Evolutionary conservation across 2,329 filamentous ascomycete genomes (phyloP).

Genomic region (Diplodia intermedia): DNA sequence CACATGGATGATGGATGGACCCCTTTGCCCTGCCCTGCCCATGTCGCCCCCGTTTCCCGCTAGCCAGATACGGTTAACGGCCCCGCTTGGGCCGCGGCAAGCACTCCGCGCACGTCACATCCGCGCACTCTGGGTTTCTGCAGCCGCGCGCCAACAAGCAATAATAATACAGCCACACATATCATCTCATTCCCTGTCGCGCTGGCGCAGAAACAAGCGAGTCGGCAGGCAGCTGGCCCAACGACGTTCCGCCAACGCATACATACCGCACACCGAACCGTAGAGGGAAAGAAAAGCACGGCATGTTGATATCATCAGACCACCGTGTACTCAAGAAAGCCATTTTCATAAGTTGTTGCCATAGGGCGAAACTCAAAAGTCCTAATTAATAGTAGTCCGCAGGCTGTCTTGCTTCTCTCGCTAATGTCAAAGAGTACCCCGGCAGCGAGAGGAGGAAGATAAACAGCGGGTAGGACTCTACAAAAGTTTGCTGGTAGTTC

Average conservation of each 20-base stretch:
- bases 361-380: slow-evolving; percentile 27
- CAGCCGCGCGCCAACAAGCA: too few relatives aligned
- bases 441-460: slow-evolving; percentile 6
- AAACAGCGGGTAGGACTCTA: slow-evolving; percentile 17
- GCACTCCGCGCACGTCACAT: too few relatives aligned
- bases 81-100: too few relatives aligned
- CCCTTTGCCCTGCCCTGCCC: too few relatives aligned
- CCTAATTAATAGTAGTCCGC: slow-evolving; percentile 29
- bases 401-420: slow-evolving; percentile 4
- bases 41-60: too few relatives aligned
- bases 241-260: slow-evolving; percentile 15
- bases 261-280: neutral
- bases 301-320: neutral
- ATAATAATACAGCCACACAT: too few relatives aligned
- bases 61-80: too few relatives aligned
- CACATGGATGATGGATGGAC: too few relatives aligned
- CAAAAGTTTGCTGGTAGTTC: slow-evolving; percentile 19
- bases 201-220: neutral
- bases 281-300: neutral
- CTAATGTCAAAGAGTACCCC: slow-evolving; percentile 11
- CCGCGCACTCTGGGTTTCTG: too few relatives aligned
- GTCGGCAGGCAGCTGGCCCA: too few relatives aligned
- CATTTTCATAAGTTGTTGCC: slow-evolving; percentile 23
- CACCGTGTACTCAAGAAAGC: neutral
- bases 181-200: neutral